A percentile compares a stretch with the other conserved stretches of the same genome.
Evolutionary conservation across 1,284 basidiomycete species (phyloP).

Genomic region (Tilletia walkeri): DNA sequence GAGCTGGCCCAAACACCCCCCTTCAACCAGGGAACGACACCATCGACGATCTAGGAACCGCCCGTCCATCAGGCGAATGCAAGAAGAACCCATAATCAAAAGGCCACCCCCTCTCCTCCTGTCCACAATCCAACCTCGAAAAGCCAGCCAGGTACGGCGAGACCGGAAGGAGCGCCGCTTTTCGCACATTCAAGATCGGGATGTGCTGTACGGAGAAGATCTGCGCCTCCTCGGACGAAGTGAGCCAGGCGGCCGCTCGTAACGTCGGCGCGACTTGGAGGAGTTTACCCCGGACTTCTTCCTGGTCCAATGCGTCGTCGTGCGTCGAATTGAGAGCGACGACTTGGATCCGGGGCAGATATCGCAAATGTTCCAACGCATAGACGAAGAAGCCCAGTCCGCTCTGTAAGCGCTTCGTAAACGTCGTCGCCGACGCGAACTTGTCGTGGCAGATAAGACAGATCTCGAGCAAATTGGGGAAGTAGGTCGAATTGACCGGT

Average conservation of each 20-base stretch:
- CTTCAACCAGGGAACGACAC: constrained; percentile 8
- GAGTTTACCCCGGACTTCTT: not conserved
- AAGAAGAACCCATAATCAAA: constrained; percentile 8
- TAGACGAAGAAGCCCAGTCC: not conserved
- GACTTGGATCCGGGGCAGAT: not conserved
- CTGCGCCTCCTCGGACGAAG: constrained; percentile 5
- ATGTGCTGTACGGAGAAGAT: not conserved
- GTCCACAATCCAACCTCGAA: constrained; percentile 4
- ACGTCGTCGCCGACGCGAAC: not conserved
- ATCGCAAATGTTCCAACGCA: constrained; percentile 2
- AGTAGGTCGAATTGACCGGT: not conserved
- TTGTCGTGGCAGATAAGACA: not conserved
- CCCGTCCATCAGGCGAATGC: constrained; percentile 10
- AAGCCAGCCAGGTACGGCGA: constrained; percentile 7
- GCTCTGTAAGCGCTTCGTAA: not conserved
- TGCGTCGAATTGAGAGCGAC: constrained; percentile 6
- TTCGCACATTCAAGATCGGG: not conserved
- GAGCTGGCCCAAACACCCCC: not conserved
- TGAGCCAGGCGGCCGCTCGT: constrained; percentile 7
- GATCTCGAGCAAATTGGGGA: constrained; percentile 9
- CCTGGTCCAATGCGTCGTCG: not conserved
- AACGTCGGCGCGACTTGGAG: not conserved
- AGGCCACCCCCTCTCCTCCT: constrained; percentile 10
- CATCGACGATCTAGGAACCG: not conserved
- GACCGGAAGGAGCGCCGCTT: not conserved